phyloP scores from a whole-genome alignment of 2,329 filamentous ascomycete species.

The Diaporthe citriasiana region DNA sequence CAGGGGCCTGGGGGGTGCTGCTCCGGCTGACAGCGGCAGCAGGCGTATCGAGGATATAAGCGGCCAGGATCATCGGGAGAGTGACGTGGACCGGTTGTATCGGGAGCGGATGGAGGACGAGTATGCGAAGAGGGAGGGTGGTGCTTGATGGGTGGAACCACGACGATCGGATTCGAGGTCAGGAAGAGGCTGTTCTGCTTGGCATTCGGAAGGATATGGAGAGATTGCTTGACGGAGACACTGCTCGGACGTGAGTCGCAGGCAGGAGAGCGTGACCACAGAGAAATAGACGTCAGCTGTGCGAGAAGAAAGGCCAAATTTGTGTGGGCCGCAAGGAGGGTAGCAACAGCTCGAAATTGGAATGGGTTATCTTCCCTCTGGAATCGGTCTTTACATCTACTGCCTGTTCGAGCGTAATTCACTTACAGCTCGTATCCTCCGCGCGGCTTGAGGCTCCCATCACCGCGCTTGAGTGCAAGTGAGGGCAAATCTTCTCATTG shows the following conservation, averaged over 20 bases:
- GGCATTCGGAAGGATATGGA: no score
- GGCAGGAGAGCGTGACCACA: neutral
- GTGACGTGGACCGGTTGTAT: constrained; percentile 49
- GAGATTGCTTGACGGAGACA: rapidly evolving
- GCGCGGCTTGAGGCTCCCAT: no score
- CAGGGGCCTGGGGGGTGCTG: constrained; percentile 3
- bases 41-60: constrained; percentile 35
- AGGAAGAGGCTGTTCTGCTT: neutral
- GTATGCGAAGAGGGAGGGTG: constrained; percentile 68
- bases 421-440: no score
- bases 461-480: no score
- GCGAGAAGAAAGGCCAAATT: neutral
- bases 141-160: constrained; percentile 51
- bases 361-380: no score
- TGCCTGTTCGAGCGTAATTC: no score
- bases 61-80: neutral
- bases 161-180: no score
- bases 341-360: no score
- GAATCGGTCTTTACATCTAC: no score
- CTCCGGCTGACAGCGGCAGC: neutral
- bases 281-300: neutral
- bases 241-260: neutral
- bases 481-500: neutral
- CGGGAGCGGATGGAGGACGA: constrained; percentile 69
- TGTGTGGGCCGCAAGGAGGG: no score